phyloP scores from a whole-genome alignment of 495 filamentous ascomycete genomes.

The Talaromyces thailandensis region DNA sequence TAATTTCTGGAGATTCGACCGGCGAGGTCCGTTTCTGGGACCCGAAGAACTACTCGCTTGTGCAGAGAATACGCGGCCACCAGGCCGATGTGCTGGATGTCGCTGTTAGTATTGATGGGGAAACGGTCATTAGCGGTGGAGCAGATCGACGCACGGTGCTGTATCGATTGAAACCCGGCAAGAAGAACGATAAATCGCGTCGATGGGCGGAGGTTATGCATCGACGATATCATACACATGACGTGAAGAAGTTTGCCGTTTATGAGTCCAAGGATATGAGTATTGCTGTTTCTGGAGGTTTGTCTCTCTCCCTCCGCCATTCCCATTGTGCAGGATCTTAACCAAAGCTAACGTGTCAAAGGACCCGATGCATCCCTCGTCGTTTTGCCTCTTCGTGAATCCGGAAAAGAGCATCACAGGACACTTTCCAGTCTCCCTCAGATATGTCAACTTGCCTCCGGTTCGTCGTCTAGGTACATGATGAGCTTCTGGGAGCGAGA shows the following conservation, averaged over 20 bases:
- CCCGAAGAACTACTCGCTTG: constrained; percentile 77
- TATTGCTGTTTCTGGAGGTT: constrained; percentile 87
- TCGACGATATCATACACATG: constrained; percentile 75
- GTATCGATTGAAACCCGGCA: constrained; percentile 51
- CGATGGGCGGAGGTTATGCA: constrained; percentile 84
- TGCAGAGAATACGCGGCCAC: constrained; percentile 77
- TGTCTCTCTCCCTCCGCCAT: constrained; percentile 11
- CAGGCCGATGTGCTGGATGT: constrained; percentile 86
- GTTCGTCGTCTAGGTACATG: constrained; percentile 60
- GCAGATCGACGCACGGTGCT: constrained; percentile 81
- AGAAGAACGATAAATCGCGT: constrained; percentile 44
- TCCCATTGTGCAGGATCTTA: neutral
- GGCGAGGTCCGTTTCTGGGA: constrained; percentile 92
- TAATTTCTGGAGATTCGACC: constrained; percentile 90
- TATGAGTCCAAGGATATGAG: constrained; percentile 79
- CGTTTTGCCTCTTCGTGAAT: constrained; percentile 69
- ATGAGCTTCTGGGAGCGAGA: constrained; percentile 93
- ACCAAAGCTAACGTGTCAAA: constrained; percentile 33
- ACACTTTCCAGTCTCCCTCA: constrained; percentile 75
- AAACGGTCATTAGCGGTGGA: constrained; percentile 80
- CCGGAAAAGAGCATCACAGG: constrained; percentile 72
- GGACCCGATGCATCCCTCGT: constrained; percentile 80
- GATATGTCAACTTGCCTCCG: constrained; percentile 56
- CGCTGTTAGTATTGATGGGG: constrained; percentile 67
- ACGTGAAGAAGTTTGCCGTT: constrained; percentile 90